Conservation (phyloP, 768 basidiomycete genomes). For the Chalciporus chontae region DNA sequence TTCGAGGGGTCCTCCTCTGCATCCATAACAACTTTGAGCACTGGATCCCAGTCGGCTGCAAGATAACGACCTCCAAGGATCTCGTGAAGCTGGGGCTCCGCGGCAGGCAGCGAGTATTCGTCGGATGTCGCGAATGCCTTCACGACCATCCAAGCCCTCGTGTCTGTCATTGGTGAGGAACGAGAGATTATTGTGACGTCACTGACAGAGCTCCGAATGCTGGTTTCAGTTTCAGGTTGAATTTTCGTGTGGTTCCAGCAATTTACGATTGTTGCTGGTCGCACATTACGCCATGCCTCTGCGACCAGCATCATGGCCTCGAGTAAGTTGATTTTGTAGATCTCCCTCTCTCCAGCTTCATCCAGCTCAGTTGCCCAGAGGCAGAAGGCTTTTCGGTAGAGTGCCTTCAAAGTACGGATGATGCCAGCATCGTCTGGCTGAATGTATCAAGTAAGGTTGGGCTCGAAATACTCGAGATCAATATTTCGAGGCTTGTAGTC, state of each 20-base stretch:
- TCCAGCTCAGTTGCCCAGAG: constrained; percentile 2
- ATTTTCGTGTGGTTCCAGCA: constrained; percentile 9
- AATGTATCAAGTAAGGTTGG: too few relatives aligned
- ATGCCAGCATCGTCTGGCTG: too few relatives aligned
- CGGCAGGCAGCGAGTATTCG: constrained; percentile 11
- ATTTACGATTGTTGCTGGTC: background rate
- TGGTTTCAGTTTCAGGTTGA: background rate
- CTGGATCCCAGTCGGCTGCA: constrained; percentile 14
- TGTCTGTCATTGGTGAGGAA: background rate
- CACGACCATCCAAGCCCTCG: background rate
- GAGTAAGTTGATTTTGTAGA: constrained; percentile 9
- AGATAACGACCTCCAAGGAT: constrained; percentile 10
- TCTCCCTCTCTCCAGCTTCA: background rate
- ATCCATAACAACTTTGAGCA: constrained; percentile 14
- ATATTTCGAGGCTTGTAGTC: background rate
- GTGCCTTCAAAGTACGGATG: constrained; percentile 35
- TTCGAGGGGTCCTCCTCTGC: constrained; percentile 9
- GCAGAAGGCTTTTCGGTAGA: constrained; percentile 17
- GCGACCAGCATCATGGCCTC: background rate
- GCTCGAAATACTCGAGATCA: too few relatives aligned
- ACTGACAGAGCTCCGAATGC: background rate
- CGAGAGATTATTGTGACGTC: background rate
- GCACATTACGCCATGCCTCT: constrained; percentile 3
- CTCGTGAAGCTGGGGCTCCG: constrained; percentile 6
- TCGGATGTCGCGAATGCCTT: constrained; percentile 1